A percentile compares a stretch with the other conserved stretches of the same genome.
Evolutionary conservation across 1,139 yeast species (phyloP).

Genomic region (Taphrina flavorubra): DNA sequence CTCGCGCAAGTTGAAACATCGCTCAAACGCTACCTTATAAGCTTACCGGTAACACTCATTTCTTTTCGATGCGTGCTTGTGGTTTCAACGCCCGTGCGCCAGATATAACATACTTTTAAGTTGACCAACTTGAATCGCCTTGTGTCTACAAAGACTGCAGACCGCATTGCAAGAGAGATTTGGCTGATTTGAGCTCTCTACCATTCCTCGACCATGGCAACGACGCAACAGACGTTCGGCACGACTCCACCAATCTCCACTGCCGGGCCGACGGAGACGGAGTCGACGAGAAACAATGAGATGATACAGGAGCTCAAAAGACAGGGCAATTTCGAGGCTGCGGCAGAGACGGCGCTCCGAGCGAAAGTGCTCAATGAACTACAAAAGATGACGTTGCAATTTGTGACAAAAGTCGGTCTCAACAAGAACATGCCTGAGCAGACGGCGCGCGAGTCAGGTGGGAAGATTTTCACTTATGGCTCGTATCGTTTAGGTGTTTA

Average conservation of each 20-base stretch:
- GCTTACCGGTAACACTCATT: too few relatives aligned
- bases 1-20: too few relatives aligned
- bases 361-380: slow-evolving; percentile 71
- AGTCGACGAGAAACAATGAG: slow-evolving; percentile 72
- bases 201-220: neutral
- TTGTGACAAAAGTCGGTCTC: slow-evolving; percentile 79
- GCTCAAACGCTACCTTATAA: too few relatives aligned
- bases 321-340: slow-evolving; percentile 85
- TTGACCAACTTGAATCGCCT: too few relatives aligned
- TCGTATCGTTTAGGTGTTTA: slow-evolving; percentile 93
- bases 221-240: slow-evolving; percentile 58
- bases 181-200: neutral
- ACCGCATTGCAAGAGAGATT: neutral
- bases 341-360: slow-evolving; percentile 59
- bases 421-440: slow-evolving; percentile 93
- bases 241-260: slow-evolving; percentile 88
- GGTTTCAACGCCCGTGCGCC: too few relatives aligned
- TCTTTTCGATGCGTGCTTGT: too few relatives aligned
- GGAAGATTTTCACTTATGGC: slow-evolving; percentile 93
- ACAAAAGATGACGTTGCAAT: slow-evolving; percentile 75
- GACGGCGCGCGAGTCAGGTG: slow-evolving; percentile 97
- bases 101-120: too few relatives aligned
- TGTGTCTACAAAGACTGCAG: neutral
- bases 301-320: slow-evolving; percentile 77
- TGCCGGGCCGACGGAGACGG: slow-evolving; percentile 83